A percentile compares a stretch with the other conserved stretches of the same genome.
phyloP scores from a whole-genome alignment of 192 early-diverging fungal genomes.

The Backusella luteola region DNA sequence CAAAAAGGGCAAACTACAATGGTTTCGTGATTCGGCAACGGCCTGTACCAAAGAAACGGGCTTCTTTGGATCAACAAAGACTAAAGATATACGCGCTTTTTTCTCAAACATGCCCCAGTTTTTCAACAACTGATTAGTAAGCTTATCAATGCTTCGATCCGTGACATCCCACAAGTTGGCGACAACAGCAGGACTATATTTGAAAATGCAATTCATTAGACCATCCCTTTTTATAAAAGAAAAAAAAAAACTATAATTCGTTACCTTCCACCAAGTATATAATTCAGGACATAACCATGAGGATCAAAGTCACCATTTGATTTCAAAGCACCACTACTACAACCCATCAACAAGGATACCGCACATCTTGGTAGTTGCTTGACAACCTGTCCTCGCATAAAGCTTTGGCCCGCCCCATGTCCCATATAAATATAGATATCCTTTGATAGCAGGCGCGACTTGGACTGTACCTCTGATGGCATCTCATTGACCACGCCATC shows the following conservation, averaged over 20 bases:
- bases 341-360: conserved; percentile 87
- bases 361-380: conserved; percentile 67
- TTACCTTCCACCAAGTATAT: conserved; percentile 81
- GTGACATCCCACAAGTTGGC: conserved; percentile 99
- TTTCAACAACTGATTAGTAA: conserved; percentile 67
- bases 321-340: conserved; percentile 84
- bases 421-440: conserved; percentile 80
- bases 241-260: background rate
- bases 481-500: conserved; percentile 63
- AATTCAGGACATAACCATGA: conserved; percentile 78
- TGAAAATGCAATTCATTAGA: background rate
- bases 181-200: conserved; percentile 67
- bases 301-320: conserved; percentile 87
- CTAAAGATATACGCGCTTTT: conserved; percentile 53
- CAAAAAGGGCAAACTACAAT: conserved; percentile 77
- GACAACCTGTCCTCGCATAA: conserved; percentile 65
- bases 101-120: conserved; percentile 64
- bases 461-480: conserved; percentile 66
- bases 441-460: background rate
- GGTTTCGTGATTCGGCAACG: conserved; percentile 64
- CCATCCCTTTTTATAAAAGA: background rate
- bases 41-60: conserved; percentile 72
- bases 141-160: conserved; percentile 92
- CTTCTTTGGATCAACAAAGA: conserved; percentile 13
- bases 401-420: conserved; percentile 89